Percentiles rank a stretch among this genome's conserved stretches.
phyloP scores from a whole-genome alignment of 208 protist genomes.

The Leishmania turanica region DNA sequence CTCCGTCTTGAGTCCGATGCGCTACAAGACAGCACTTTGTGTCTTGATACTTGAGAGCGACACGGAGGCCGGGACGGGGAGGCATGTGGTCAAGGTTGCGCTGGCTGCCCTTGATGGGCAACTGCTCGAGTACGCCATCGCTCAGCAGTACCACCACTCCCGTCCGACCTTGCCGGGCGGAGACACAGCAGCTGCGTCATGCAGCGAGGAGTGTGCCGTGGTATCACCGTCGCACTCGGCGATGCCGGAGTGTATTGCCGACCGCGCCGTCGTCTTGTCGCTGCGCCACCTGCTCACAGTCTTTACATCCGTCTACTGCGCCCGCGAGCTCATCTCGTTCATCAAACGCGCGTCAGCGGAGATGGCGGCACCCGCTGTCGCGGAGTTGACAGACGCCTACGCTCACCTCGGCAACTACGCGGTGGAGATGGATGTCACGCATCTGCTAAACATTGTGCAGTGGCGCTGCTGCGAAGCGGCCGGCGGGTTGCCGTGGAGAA shows the following conservation, averaged over 20 bases:
- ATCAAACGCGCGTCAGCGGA: constrained; percentile 13
- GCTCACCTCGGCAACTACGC: constrained; percentile 47
- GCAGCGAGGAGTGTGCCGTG: not conserved
- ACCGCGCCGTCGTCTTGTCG: constrained; percentile 45
- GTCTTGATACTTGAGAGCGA: constrained; percentile 47
- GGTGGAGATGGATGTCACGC: constrained; percentile 70
- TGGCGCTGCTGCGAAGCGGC: constrained; percentile 26
- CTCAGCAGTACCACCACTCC: constrained; percentile 38
- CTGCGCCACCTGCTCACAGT: constrained; percentile 54
- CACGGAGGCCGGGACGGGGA: constrained; percentile 25
- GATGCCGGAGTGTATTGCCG: constrained; percentile 41
- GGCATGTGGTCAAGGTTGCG: constrained; percentile 38
- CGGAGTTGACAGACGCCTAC: constrained; percentile 24
- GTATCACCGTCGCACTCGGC: constrained; percentile 3
- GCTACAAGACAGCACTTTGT: constrained; percentile 46
- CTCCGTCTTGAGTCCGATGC: constrained; percentile 44
- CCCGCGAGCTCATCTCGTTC: constrained; percentile 36
- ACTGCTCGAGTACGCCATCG: constrained; percentile 67
- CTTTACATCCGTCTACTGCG: constrained; percentile 58
- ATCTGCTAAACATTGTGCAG: constrained; percentile 57
- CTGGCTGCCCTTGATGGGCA: constrained; percentile 48
- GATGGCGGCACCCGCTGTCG: constrained; percentile 8
- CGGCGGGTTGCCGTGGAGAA: not conserved
- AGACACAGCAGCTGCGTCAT: not conserved
- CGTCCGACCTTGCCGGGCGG: constrained; percentile 1